Base-by-base conservation (phyloP, 2,329 filamentous ascomycete genomes). In the Cephalotrichum gorgonifer region DNA sequence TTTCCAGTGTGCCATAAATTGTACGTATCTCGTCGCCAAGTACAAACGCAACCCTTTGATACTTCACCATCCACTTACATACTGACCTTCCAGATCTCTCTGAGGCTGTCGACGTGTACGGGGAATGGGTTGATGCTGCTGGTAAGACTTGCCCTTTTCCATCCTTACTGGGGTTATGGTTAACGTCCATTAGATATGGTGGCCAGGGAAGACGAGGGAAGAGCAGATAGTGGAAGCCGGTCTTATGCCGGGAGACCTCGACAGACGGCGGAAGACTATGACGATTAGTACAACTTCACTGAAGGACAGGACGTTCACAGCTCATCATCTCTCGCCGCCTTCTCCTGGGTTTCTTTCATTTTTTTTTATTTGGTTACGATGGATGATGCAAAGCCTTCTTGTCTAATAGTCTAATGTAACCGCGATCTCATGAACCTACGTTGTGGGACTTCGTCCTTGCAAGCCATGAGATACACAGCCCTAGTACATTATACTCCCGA, bases 41-140 rank as follows among this genome's bases (percentile, higher is more conserved):
- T n/a, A n/a, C n/a, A n/a, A n/a, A n/a, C 9, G 3, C 25, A 12
- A 22, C 31, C 11, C 17, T 31, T 44, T 41, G 12, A 26, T 15
- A 53, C 52, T 50, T 41, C 35, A 39, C 17, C 35, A 20, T 39
- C 52, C 38, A 42, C 55, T 60, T 41, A 56, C 43, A 26, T 43
- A 25, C 14, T 39, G 2, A 6, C 17, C 17, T 30, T 43, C 14
- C 44, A 95, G 88, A 94, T 65, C 81, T 97, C 25, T 94, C 88
- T 25, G 87, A 86, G 14, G 80, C 88, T 1, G 89, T 98, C 43
- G 93, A 98, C 63, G 91, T 98, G 7, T 98, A 98, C 62, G 87
- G 88, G 30, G 93, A 97, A 66, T 98, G 93, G 93, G 88, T 98
- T 54, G 93, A 98, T 68, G 93, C 93, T 54, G 72, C 78, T 54